Evolutionary conservation across 2,329 filamentous ascomycete genomes (phyloP), one percentile per base, ranked within the genome.

Genomic region (Sclerotiophoma versabilis): DNA sequence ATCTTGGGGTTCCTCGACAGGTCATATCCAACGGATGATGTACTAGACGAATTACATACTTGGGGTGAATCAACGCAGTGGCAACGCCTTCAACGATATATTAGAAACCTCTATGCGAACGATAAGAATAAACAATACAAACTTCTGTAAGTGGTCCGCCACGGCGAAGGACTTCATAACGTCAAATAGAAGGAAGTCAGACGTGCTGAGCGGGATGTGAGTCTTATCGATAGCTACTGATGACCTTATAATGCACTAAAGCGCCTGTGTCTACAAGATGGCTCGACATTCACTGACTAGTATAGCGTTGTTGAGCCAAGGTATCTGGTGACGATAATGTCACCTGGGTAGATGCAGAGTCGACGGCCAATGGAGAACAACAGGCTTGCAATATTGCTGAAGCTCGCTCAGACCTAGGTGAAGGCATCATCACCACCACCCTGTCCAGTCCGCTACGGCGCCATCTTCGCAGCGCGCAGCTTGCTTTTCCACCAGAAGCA

Each of bases 111-210:
- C 30, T 86, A 86, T 72, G 59, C 66, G 3, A 68, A 76, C 2
- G 70, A 69, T 5, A 62, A 70, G 6, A 76, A 76, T 39, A 78
- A 79, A 7, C 72, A 77, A 14, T 89, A 87, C 75, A 89, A 89
- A 71, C 76, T 90, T 7, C 66, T 90, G 27, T 86, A 84, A 69
- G 77, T 88, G 70, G 85, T 83, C 29, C 83, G 87, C 29, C 87
- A 90, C 65, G 87, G 87, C n/a, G 80, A 89, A 73, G 87, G 87
- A 1, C 71, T 76, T 30, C 81, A 86, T 69, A 86, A 86, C 62
- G 82, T 83, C 9, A 86, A 85, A 30, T 83, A 88, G 73, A 77
- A 76, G 29, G 86, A 79, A 65, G 87, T 87, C 60, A 85, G 86
- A 26, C 88, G 85, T 1, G 79, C 83, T 5, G 83, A 82, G n/a